Evolutionary conservation across 371 early-diverging fungal species (phyloP), one percentile per base, ranked within the genome.

Genomic region (Syncephalastrum sp.): DNA sequence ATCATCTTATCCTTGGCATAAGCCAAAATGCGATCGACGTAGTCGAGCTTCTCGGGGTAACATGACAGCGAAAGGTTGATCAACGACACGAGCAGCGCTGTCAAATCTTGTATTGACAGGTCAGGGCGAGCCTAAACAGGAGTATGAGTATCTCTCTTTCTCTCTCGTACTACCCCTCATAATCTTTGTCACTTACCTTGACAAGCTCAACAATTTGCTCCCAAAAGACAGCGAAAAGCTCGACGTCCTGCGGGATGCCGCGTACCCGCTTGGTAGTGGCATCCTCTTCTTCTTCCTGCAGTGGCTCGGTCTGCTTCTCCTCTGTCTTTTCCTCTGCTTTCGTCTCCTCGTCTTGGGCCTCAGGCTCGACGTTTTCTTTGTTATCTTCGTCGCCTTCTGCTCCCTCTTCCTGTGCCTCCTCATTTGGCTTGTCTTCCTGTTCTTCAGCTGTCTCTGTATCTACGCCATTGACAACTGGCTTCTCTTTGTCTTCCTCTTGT

Each of bases 161-260:
- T 24, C 15, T 15, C 50, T n/a, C 17, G 17, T 14, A 25, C 0
- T 21, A 21, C 2, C 24, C 25, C 7, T 23, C 3, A 0, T 25
- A 2, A 1, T 46, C 15, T 46, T 46, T 14, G 47, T 6, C 16
- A 33, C 15, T 60, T 72, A 91, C 91, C 80, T 90, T 89, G 45
- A 98, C 89, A 10, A 97, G 80, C 47, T 90, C 90, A 41, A 91
- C 88, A 60, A 98, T 90, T 68, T 95, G 92, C 13, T 71, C 81
- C 98, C 98, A 98, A 68, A 98, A 97, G 42, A 95, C 90, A 53
- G 90, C 92, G 75, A 98, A 98, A 44, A 98, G 76, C 56, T 86
- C 82, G 16, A 92, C 87, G 59, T 92, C 92, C 42, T 89, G 87
- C 1, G 92, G 92, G 46, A 92, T 92, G 21, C 91, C 92, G 50